Evolutionary conservation across 2,329 filamentous ascomycete species (phyloP), one percentile per base, ranked within the genome.

Genomic region (Rhinocladiella similis): DNA sequence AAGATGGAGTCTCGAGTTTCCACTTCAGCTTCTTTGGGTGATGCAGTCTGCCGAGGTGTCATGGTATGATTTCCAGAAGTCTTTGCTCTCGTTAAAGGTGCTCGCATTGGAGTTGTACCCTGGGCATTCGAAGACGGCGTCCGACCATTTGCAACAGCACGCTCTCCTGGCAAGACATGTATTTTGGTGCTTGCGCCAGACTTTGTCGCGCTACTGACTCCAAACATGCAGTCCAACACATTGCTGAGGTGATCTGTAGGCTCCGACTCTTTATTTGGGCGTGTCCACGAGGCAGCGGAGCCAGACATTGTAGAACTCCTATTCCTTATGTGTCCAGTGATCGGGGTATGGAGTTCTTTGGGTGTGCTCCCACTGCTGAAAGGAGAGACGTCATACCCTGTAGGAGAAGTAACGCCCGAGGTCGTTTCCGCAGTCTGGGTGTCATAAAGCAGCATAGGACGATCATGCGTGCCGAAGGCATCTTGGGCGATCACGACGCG

Each of bases 151-250:
- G 52, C 27, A 16, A 42, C 18, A 42, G 51, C 50, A 27, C 45
- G 55, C 45, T 60, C 54, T 36, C 61, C 60, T 1, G 59, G 75
- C 59, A 84, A 75, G 51, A 84, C 79, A 66, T 85, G 82, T 66
- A 84, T 77, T 67, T 85, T 85, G 43, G 82, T 84, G 20, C 80
- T 83, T 7, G 81, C 79, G n/a, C 80, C 80, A 39, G 79, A 73
- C 64, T 83, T 83, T 59, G 77, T 80, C 66, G 83, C 80, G 38
- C 79, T 77, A 51, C 78, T 78, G 59, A 81, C 83, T 25, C 82
- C 83, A 66, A 85, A 85, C 67, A 84, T 84, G 68, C 82, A 84
- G 59, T 83, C 82, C 55, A 85, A 63, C 52, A 77, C 68, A 69
- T 77, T 71, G 59, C 78, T 68, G 57, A 83, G 81, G 46, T 78